A percentile compares a stretch with the other conserved stretches of the same genome.
Conservation (phyloP, 176 grass and related monocot genomes). For the Leersia perrieri region DNA sequence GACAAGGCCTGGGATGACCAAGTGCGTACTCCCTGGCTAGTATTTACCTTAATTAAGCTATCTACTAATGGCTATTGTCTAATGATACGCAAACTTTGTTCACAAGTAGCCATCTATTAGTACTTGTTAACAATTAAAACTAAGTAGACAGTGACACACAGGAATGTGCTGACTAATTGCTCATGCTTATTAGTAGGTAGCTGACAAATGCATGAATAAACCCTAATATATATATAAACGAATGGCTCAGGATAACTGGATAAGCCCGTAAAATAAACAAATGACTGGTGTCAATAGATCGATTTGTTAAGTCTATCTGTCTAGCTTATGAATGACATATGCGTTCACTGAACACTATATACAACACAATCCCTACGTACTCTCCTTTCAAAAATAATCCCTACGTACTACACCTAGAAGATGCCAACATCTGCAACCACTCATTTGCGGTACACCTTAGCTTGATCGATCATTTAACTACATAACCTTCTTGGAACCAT, state of each 20-base stretch:
- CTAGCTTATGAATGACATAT: conserved; percentile 36
- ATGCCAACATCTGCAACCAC: conserved; percentile 10
- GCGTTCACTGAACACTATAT: background rate
- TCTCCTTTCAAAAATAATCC: too few species aligned
- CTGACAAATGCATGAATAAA: background rate
- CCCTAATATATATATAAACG: background rate
- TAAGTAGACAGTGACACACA: background rate
- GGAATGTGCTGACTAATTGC: background rate
- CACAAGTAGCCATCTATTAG: background rate
- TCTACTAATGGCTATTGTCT: background rate
- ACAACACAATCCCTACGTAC: conserved; percentile 32
- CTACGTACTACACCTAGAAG: conserved; percentile 25
- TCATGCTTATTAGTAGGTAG: conserved; percentile 15
- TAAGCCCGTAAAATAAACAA: background rate
- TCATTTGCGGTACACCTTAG: background rate
- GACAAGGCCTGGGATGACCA: conserved; percentile 75
- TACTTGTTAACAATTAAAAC: background rate
- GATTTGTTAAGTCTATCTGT: background rate
- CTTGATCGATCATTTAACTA: conserved; percentile 15
- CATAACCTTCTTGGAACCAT: background rate
- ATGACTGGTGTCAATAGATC: background rate
- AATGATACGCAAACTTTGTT: background rate
- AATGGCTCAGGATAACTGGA: conserved; percentile 26
- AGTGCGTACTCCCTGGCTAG: conserved; percentile 27
- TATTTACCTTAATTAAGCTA: background rate